Base-by-base conservation (phyloP, 441 rosid species). In the Geranium incanum region DNA sequence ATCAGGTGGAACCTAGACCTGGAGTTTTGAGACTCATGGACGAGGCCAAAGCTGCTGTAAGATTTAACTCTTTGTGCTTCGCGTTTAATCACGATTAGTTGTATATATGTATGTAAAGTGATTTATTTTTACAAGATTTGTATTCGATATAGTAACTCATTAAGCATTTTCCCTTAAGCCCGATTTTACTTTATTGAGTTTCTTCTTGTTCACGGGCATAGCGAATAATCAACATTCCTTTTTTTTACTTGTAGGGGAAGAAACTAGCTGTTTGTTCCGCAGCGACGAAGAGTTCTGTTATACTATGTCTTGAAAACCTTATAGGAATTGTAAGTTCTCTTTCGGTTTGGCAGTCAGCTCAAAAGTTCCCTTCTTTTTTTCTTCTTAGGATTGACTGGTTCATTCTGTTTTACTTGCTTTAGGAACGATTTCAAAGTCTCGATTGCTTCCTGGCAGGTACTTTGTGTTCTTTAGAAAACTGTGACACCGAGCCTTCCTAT, bases 391-490 rank as follows among this genome's bases (percentile, higher is more conserved):
- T 5, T 9, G n/a, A 68, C 66, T 70, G 63, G 37, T 43, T 64
- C 18, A 43, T 38, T 78, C 3, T 39, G 19, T 66, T 21, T 71
- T 55, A 57, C 21, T 75, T 72, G 45, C 75, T 66, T 2, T 72
- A 93, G 98, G 96, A 88, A 68, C 89, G 93, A 21, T 93, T 88
- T 73, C 81, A 85, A 76, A 86, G 93, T 78, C 89, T 93, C 7
- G 98, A 93, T 84, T 91, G 98, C 86, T 93, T 93, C 85, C 95
- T 93, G 60, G 98, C 98, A 80, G 98, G 97, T 93, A 78, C 36
- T 28, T 28, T 28, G 33, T 2, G 33, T 28, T 28, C 33, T 28
- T 28, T 28, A 1, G 33, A 28, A 28, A 28, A 28, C 1, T 28
- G 33, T 28, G 33, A 28, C 33, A 28, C 33, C 33, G 33, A 28